A percentile compares a stretch with the other conserved stretches of the same genome.
These are phyloP conservation scores for Epicoccum nigrum DNA, from an alignment of 2,329 filamentous ascomycete species.

Conservation along the genomic window DNA sequence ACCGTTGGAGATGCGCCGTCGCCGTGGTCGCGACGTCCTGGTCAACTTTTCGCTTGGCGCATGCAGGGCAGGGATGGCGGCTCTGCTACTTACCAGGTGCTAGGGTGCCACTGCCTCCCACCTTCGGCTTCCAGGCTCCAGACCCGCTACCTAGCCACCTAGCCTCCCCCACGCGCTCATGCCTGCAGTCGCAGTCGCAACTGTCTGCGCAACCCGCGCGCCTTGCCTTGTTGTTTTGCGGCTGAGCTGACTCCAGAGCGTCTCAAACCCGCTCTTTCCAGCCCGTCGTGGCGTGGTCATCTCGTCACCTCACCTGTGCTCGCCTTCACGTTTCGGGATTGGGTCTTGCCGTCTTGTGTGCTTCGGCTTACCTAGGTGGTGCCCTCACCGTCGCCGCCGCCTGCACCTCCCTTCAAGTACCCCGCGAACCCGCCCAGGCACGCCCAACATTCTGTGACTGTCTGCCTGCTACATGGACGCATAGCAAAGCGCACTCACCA, in stretches of 20 bases:
- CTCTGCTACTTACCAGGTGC: neutral
- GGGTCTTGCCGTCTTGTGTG: neutral
- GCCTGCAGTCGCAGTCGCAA: neutral
- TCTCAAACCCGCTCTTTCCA: neutral
- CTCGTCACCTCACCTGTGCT: neutral
- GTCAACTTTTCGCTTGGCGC: conserved; percentile 24
- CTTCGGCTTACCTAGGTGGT: too few relatives aligned
- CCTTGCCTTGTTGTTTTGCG: neutral
- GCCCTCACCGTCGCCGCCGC: conserved; percentile 5
- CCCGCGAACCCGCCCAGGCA: conserved; percentile 13
- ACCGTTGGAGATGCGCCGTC: conserved; percentile 14
- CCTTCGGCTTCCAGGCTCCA: too few relatives aligned
- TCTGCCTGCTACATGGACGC: conserved; percentile 28
- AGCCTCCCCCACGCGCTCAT: neutral
- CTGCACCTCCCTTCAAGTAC: conserved; percentile 24
- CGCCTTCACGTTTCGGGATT: neutral
- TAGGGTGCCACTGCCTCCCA: too few relatives aligned
- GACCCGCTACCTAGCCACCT: neutral
- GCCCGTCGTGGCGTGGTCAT: conserved; percentile 17
- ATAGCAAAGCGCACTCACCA: conserved; percentile 12
- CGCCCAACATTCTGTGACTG: conserved; percentile 6
- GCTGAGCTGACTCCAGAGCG: neutral
- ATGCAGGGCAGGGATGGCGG: neutral
- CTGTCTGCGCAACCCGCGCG: neutral
- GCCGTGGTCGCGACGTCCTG: neutral